A percentile compares a stretch with the other conserved stretches of the same genome.
Evolutionary conservation across 2,329 filamentous ascomycete species (phyloP).

Genomic region (Diaporthe sp.): DNA sequence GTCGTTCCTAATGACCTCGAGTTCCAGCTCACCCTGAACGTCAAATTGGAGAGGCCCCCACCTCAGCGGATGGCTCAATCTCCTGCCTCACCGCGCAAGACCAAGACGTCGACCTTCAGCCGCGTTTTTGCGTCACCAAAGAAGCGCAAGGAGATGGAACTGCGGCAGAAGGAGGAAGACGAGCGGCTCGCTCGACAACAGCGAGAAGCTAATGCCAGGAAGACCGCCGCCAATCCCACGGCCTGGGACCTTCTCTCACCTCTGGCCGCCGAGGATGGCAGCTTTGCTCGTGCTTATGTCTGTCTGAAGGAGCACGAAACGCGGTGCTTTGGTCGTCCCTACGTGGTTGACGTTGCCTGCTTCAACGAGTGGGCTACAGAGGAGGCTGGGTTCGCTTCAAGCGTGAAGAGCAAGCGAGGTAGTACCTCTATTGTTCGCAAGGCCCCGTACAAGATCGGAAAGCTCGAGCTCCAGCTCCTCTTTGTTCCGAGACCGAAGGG

Average conservation of each 20-base stretch:
- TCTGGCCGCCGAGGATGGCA: conserved; percentile 90
- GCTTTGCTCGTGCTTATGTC: conserved; percentile 94
- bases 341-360: conserved; percentile 89
- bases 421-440: conserved; percentile 79
- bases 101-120: conserved; percentile 91
- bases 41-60: conserved; percentile 89
- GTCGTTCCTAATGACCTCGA: conserved; percentile 98
- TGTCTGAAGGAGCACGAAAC: conserved; percentile 93
- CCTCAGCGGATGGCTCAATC: conserved; percentile 67
- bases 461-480: conserved; percentile 91
- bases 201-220: conserved; percentile 75
- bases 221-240: conserved; percentile 74
- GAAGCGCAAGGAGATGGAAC: conserved; percentile 95
- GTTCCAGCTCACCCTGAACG: conserved; percentile 96
- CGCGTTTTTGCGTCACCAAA: conserved; percentile 94
- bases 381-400: conserved; percentile 82
- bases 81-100: conserved; percentile 74
- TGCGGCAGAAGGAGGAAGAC: conserved; percentile 85
- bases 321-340: conserved; percentile 88
- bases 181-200: conserved; percentile 77
- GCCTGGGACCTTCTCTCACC: conserved; percentile 91
- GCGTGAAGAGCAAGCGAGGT: conserved; percentile 93
- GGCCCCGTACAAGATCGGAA: conserved; percentile 97
- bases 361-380: conserved; percentile 99
- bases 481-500: conserved; percentile 95